Conservation (phyloP, 2,329 filamentous ascomycete species). For the Ascochyta koolunga region DNA sequence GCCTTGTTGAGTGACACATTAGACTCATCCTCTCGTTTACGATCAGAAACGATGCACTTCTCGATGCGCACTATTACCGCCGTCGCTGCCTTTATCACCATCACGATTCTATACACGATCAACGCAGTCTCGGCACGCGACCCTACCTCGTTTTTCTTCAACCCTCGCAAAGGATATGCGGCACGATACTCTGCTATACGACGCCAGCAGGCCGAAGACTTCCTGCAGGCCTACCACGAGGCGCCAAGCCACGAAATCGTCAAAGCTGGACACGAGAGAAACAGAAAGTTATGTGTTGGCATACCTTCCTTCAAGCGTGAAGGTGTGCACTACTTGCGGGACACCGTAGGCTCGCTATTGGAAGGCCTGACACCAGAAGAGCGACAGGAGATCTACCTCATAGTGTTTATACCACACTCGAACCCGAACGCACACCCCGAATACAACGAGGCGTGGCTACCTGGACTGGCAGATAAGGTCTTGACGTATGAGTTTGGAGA, state of each 20-base stretch:
- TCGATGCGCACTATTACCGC: constrained; percentile 30
- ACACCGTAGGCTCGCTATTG: constrained; percentile 53
- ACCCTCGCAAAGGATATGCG: constrained; percentile 38
- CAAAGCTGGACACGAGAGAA: constrained; percentile 22
- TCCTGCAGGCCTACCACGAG: constrained; percentile 28
- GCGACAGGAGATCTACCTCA: constrained; percentile 50
- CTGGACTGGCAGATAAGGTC: constrained; percentile 49
- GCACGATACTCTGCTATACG: constrained; percentile 41
- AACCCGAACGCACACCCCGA: constrained; percentile 51
- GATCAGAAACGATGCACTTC: constrained; percentile 24
- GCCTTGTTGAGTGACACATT: constrained; percentile 3
- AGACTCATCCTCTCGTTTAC: constrained; percentile 9
- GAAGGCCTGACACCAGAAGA: constrained; percentile 51
- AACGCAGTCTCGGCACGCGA: constrained; percentile 37
- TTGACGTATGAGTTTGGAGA: constrained; percentile 48
- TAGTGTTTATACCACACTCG: constrained; percentile 54
- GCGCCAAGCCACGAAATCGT: constrained; percentile 19
- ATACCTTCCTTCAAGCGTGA: constrained; percentile 52
- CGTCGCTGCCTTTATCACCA: constrained; percentile 23
- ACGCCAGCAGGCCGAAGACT: constrained; percentile 38
- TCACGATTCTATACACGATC: constrained; percentile 32
- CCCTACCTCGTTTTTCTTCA: constrained; percentile 47
- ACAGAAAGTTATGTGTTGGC: constrained; percentile 51
- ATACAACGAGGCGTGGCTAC: constrained; percentile 51
- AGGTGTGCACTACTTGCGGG: constrained; percentile 49